phyloP scores from a whole-genome alignment of 169 alveolate species.

The Plasmodium berghei region DNA sequence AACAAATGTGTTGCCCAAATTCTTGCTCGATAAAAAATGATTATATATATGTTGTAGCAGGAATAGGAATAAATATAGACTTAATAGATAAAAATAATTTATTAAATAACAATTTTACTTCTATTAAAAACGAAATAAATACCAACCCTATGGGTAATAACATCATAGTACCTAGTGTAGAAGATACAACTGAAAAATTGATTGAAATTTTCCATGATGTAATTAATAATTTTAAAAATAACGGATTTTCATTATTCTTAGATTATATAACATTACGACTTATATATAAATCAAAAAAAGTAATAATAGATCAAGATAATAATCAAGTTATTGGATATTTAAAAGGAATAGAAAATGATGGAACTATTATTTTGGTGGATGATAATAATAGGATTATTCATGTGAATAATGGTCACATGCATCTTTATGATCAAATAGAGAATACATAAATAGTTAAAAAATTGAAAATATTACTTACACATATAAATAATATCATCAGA shows the following conservation, averaged over 20 bases:
- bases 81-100: conserved; percentile 15
- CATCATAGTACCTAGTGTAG: conserved; percentile 11
- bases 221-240: neutral
- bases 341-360: conserved; percentile 17
- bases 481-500: no score
- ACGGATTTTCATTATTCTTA: conserved; percentile 34
- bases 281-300: conserved; percentile 13
- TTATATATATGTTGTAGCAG: conserved; percentile 29
- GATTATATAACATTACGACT: conserved; percentile 27
- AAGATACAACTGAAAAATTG: conserved; percentile 23
- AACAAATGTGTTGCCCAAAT: no score
- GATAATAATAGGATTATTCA: neutral
- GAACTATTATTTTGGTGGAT: conserved; percentile 5
- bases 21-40: neutral
- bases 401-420: conserved; percentile 25
- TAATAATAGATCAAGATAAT: conserved; percentile 23
- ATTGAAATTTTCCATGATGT: conserved; percentile 7
- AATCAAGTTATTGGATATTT: conserved; percentile 3
- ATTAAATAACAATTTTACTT: conserved; percentile 32
- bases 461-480: no score
- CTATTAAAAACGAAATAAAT: conserved; percentile 31
- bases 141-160: neutral
- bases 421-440: conserved; percentile 11
- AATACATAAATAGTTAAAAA: neutral
- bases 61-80: conserved; percentile 45